Evolutionary conservation across 2,329 filamentous ascomycete species (phyloP).

Genomic region (Fusarium miscanthi): DNA sequence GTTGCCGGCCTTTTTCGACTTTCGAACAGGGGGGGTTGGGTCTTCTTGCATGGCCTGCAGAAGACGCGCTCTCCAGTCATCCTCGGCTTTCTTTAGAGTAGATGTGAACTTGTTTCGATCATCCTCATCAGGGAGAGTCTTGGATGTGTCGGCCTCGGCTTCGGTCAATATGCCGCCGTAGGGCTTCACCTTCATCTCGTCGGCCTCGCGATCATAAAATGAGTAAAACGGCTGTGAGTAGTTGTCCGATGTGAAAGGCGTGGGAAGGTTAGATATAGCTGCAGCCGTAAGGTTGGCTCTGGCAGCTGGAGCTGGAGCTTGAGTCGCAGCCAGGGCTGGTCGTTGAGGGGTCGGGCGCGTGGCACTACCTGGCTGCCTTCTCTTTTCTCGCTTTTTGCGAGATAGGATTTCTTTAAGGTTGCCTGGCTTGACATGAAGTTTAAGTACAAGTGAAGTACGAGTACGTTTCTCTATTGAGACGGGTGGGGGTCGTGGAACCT

Average conservation of each 20-base stretch:
- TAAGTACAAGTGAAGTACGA: slow-evolving; percentile 51
- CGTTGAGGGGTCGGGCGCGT: slow-evolving; percentile 41
- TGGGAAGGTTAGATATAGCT: slow-evolving; percentile 55
- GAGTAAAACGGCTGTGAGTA: slow-evolving; percentile 87
- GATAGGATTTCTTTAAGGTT: slow-evolving; percentile 54
- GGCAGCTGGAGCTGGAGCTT: slow-evolving; percentile 35
- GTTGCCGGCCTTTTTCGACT: slow-evolving; percentile 79
- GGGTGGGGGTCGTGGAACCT: slow-evolving; percentile 54
- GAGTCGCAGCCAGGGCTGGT: slow-evolving; percentile 22
- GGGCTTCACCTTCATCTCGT: slow-evolving; percentile 90
- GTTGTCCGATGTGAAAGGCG: slow-evolving; percentile 66
- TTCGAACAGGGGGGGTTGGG: slow-evolving; percentile 70
- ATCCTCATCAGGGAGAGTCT: slow-evolving; percentile 81
- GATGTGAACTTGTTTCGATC: slow-evolving; percentile 91
- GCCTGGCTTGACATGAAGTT: slow-evolving; percentile 52
- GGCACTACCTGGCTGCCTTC: slow-evolving; percentile 40
- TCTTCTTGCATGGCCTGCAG: slow-evolving; percentile 71
- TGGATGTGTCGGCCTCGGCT: slow-evolving; percentile 88
- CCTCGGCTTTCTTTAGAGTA: slow-evolving; percentile 89
- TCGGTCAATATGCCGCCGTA: slow-evolving; percentile 95
- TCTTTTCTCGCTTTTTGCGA: slow-evolving; percentile 50
- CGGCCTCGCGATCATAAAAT: slow-evolving; percentile 88
- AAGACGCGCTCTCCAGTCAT: slow-evolving; percentile 82
- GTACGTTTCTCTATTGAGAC: slow-evolving; percentile 56
- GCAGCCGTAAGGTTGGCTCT: slow-evolving; percentile 32